Conservation (phyloP, 2,329 filamentous ascomycete species). For the Alternaria triticimaculans region DNA sequence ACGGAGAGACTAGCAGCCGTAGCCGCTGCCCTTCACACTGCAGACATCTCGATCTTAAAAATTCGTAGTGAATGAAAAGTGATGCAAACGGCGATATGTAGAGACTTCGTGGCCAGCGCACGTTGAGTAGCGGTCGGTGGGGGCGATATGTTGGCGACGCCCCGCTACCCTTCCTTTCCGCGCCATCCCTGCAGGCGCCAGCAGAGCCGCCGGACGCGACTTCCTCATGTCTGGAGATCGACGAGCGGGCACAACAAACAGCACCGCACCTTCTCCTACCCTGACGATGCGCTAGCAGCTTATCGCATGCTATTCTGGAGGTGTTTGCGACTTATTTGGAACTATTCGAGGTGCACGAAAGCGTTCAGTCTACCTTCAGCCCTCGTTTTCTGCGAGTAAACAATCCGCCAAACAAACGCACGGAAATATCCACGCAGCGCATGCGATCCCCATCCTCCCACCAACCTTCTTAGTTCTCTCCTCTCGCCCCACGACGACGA, state of each 20-base stretch:
- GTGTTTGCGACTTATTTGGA: not conserved
- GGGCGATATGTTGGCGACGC: conserved; percentile 27
- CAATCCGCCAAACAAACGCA: conserved; percentile 43
- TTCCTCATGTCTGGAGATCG: conserved; percentile 17
- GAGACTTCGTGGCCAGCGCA: conserved; percentile 35
- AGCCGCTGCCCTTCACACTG: conserved; percentile 55
- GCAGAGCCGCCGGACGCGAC: conserved; percentile 30
- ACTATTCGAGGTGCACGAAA: not conserved
- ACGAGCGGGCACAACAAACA: conserved; percentile 21
- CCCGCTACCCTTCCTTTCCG: conserved; percentile 22
- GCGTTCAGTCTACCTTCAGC: conserved; percentile 12
- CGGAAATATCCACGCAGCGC: conserved; percentile 11
- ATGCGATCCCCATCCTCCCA: not conserved
- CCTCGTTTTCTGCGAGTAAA: conserved; percentile 39
- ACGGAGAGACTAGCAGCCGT: conserved; percentile 54
- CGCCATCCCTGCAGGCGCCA: conserved; percentile 20
- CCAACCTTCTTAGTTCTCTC: not conserved
- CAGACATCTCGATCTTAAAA: conserved; percentile 39
- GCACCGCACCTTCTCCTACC: conserved; percentile 9
- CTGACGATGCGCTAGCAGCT: not conserved
- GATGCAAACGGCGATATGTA: conserved; percentile 22
- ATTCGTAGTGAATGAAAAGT: conserved; percentile 22
- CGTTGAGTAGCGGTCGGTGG: conserved; percentile 31
- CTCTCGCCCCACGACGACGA: not conserved
- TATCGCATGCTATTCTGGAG: not conserved